Percentiles rank a stretch among this genome's conserved stretches.
Evolutionary conservation across 2,329 filamentous ascomycete genomes (phyloP).

Genomic region (Endoconidiophora laricicola): DNA sequence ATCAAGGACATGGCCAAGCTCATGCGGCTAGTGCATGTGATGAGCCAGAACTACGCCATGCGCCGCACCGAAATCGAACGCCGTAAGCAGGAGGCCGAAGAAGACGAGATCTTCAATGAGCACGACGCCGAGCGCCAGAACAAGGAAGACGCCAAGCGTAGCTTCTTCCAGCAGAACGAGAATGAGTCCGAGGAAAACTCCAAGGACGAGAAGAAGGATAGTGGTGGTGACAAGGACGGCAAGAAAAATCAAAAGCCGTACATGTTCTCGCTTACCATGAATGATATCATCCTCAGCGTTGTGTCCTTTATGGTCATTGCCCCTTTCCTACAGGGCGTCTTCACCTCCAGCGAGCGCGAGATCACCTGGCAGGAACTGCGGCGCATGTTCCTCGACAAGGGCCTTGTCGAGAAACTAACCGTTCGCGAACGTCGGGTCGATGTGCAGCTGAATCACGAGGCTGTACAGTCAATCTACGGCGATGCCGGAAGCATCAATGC

Average conservation of each 20-base stretch:
- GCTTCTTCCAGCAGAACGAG: constrained; percentile 14
- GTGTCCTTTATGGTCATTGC: constrained; percentile 25
- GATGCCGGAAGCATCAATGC: constrained; percentile 50
- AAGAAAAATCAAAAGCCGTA: constrained; percentile 23
- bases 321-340: constrained; percentile 26
- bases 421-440: constrained; percentile 58
- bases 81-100: not conserved
- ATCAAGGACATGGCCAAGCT: constrained; percentile 41
- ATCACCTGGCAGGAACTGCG: constrained; percentile 98
- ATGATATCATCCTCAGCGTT: constrained; percentile 38
- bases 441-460: constrained; percentile 64
- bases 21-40: constrained; percentile 36
- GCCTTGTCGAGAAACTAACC: constrained; percentile 82
- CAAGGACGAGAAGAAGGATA: constrained; percentile 13
- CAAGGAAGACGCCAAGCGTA: constrained; percentile 13
- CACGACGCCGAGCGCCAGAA: constrained; percentile 13
- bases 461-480: constrained; percentile 52
- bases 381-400: constrained; percentile 87
- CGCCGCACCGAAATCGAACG: constrained; percentile 7
- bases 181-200: constrained; percentile 14
- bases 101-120: not conserved
- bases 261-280: constrained; percentile 22
- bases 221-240: constrained; percentile 16
- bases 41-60: constrained; percentile 28
- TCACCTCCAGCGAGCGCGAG: constrained; percentile 37